Evolutionary conservation across 495 filamentous ascomycete species (phyloP).

Genomic region (Glutinoglossum americanum): DNA sequence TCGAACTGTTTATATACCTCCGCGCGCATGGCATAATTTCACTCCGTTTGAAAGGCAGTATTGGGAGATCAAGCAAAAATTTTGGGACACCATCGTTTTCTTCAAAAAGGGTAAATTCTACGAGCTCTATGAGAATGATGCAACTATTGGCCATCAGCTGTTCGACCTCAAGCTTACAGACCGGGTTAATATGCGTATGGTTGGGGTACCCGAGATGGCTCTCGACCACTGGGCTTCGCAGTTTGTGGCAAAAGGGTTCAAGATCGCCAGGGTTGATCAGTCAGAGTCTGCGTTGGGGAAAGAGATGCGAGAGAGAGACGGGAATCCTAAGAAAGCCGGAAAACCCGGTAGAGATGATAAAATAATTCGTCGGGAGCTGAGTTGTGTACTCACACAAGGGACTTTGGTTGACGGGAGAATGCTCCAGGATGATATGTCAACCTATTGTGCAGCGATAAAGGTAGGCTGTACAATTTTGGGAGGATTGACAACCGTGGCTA

Average conservation of each 20-base stretch:
- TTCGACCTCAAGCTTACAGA: slow-evolving; percentile 98
- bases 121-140: slow-evolving; percentile 95
- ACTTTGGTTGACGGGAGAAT: slow-evolving; percentile 90
- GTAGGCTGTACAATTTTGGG: not conserved
- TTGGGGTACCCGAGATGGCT: slow-evolving; percentile 79
- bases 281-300: slow-evolving; percentile 87
- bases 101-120: slow-evolving; percentile 99
- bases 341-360: slow-evolving; percentile 55
- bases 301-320: slow-evolving; percentile 85
- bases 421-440: slow-evolving; percentile 96
- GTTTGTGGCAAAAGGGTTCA: slow-evolving; percentile 83
- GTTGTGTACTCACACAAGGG: slow-evolving; percentile 74
- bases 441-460: slow-evolving; percentile 90
- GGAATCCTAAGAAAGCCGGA: slow-evolving; percentile 23
- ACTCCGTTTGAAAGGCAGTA: slow-evolving; percentile 95
- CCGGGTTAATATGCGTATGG: slow-evolving; percentile 98
- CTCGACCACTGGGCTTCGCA: slow-evolving; percentile 85
- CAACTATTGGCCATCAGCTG: slow-evolving; percentile 86
- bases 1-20: slow-evolving; percentile 75
- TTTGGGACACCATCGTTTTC: slow-evolving; percentile 94
- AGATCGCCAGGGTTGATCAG: slow-evolving; percentile 93
- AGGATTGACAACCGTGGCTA: not conserved
- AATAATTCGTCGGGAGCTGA: slow-evolving; percentile 76
- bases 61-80: slow-evolving; percentile 98
- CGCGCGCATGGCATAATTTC: slow-evolving; percentile 51